Conservation (phyloP, 192 early-diverging fungal species). For the Linnemannia elongata region DNA sequence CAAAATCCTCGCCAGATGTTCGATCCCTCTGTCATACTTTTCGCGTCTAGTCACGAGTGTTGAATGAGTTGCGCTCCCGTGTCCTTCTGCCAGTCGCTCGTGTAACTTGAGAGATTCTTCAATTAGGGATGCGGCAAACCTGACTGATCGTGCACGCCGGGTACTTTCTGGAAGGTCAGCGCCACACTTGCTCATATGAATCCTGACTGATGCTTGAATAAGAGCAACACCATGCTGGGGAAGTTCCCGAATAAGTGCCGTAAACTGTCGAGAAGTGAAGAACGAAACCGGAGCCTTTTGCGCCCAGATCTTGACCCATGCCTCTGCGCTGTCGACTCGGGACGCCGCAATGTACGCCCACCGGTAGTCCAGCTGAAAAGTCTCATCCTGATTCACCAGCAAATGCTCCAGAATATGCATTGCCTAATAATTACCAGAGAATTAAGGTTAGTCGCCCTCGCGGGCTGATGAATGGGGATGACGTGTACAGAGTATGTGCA, state of each 20-base stretch:
- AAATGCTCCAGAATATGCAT: slow-evolving; percentile 28
- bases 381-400: slow-evolving; percentile 2
- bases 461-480: not conserved
- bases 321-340: slow-evolving; percentile 11
- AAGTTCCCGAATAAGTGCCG: not conserved
- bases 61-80: not conserved
- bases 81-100: not conserved
- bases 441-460: not conserved
- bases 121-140: slow-evolving; percentile 22
- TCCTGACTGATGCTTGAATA: slow-evolving; percentile 16
- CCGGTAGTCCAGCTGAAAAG: slow-evolving; percentile 27
- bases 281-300: not conserved
- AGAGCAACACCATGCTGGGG: slow-evolving; percentile 25
- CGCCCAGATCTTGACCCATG: slow-evolving; percentile 19
- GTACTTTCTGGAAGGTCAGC: not conserved
- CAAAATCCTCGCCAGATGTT: slow-evolving; percentile 11
- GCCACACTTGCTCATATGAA: not conserved
- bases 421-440: slow-evolving; percentile 7
- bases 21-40: slow-evolving; percentile 20
- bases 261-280: slow-evolving; percentile 5
- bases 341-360: slow-evolving; percentile 38
- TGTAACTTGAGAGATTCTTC: slow-evolving; percentile 28
- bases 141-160: not conserved
- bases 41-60: not conserved
- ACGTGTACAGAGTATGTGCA: not conserved